These are phyloP conservation scores for Colletotrichum caudatum DNA, from an alignment of 2,329 filamentous ascomycete species.

Conservation along the genomic window DNA sequence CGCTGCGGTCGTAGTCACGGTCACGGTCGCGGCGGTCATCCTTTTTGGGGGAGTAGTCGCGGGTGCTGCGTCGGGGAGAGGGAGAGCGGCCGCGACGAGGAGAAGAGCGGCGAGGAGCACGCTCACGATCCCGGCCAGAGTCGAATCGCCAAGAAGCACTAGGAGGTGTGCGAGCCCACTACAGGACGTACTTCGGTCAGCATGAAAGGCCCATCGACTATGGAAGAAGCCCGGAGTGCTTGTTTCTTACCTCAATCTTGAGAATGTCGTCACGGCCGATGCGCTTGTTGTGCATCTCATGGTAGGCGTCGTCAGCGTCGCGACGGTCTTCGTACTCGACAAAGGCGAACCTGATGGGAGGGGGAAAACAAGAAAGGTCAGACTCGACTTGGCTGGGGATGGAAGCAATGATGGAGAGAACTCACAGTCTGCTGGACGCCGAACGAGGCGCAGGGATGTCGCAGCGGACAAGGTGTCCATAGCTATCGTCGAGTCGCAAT, in stretches of 20 bases:
- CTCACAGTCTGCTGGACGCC: constrained; percentile 94
- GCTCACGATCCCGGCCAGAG: constrained; percentile 83
- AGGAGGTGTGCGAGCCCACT: constrained; percentile 99
- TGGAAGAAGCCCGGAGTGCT: too few species aligned
- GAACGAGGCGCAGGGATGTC: constrained; percentile 97
- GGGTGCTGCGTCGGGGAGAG: constrained; percentile 79
- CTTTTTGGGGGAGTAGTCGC: constrained; percentile 88
- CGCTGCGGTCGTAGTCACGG: constrained; percentile 81
- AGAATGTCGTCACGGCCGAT: constrained; percentile 94
- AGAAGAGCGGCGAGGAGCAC: constrained; percentile 68
- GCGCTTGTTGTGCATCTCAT: constrained; percentile 99
- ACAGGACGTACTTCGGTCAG: constrained; percentile 28
- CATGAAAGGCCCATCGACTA: background rate
- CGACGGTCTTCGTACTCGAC: constrained; percentile 99
- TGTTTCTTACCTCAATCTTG: constrained; percentile 88
- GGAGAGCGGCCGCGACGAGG: constrained; percentile 79
- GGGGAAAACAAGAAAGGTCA: background rate
- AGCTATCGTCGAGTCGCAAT: constrained; percentile 67
- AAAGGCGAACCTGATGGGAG: constrained; percentile 81
- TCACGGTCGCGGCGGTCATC: constrained; percentile 87
- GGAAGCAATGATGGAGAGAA: constrained; percentile 46
- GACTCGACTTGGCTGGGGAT: background rate
- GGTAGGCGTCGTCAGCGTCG: constrained; percentile 98
- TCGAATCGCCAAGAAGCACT: constrained; percentile 99
- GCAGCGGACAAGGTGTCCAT: constrained; percentile 96